Conservation (phyloP, 495 filamentous ascomycete genomes). For the Trichocladium uniseriatum region DNA sequence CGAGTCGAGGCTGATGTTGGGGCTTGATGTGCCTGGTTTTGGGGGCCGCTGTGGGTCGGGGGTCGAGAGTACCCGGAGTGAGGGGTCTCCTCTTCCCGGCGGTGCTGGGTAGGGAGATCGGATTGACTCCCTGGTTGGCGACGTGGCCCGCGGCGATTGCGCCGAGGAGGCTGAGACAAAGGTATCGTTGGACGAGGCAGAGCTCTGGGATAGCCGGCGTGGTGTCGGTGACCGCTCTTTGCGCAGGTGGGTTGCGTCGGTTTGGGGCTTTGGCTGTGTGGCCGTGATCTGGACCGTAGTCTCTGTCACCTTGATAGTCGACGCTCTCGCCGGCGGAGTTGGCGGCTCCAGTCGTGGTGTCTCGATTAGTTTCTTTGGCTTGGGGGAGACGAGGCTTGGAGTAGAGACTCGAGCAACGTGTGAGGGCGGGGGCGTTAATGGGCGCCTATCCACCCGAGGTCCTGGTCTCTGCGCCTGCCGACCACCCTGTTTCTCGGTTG, state of each 20-base stretch:
- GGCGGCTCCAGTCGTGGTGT: slow-evolving; percentile 19
- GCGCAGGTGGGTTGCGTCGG: not conserved
- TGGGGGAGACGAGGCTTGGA: slow-evolving; percentile 16
- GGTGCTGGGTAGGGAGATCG: not conserved
- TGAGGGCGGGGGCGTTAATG: slow-evolving; percentile 4
- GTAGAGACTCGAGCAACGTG: not conserved
- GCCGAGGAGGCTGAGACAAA: slow-evolving; percentile 42
- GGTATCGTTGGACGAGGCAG: slow-evolving; percentile 34
- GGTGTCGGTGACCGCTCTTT: not conserved
- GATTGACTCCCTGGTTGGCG: slow-evolving; percentile 14
- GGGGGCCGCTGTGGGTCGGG: slow-evolving; percentile 9
- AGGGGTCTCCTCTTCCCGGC: not conserved
- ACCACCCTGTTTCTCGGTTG: too few species aligned
- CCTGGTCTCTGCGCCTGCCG: not conserved
- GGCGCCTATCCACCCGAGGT: not conserved
- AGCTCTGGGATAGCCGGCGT: slow-evolving; percentile 17
- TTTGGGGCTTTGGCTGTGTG: not conserved
- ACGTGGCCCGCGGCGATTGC: slow-evolving; percentile 20
- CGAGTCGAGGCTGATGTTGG: slow-evolving; percentile 31
- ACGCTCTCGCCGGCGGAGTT: not conserved
- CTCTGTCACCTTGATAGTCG: not conserved
- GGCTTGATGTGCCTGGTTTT: slow-evolving; percentile 7
- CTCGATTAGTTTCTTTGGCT: slow-evolving; percentile 11
- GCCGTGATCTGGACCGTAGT: not conserved
- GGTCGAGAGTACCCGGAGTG: slow-evolving; percentile 5